These are phyloP conservation scores for Eutrema salsugineum DNA, from an alignment of 441 rosid species.

Conservation along the genomic window DNA sequence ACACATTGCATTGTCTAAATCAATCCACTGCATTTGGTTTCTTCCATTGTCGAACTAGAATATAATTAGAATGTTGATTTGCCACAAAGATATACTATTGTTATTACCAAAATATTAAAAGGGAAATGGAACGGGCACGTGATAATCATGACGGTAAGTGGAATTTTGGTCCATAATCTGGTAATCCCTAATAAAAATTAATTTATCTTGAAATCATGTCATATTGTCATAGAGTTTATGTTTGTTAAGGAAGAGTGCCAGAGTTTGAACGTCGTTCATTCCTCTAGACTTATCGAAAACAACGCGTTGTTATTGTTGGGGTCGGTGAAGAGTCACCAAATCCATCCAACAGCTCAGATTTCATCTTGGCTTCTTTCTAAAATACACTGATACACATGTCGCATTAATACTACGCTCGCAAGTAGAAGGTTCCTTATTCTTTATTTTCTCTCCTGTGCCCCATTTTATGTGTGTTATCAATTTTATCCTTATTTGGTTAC, in stretches of 20 bases:
- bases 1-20: too few species aligned
- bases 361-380: neutral
- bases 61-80: too few species aligned
- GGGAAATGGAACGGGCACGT: too few species aligned
- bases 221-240: neutral
- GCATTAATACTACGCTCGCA: neutral
- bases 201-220: neutral
- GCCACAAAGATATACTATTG: too few species aligned
- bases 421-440: neutral
- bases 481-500: neutral
- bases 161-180: neutral
- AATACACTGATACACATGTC: neutral
- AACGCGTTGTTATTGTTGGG: slow-evolving; percentile 3
- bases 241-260: neutral
- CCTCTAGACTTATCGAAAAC: neutral
- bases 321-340: neutral
- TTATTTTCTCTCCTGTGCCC: neutral
- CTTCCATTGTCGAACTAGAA: too few species aligned
- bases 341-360: neutral
- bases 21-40: too few species aligned
- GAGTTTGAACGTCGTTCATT: neutral
- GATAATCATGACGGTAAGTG: too few species aligned
- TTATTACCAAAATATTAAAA: too few species aligned
- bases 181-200: neutral
- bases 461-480: neutral